phyloP scores from a whole-genome alignment of 371 early-diverging fungal genomes.

The Blastocladiella emersonii region DNA sequence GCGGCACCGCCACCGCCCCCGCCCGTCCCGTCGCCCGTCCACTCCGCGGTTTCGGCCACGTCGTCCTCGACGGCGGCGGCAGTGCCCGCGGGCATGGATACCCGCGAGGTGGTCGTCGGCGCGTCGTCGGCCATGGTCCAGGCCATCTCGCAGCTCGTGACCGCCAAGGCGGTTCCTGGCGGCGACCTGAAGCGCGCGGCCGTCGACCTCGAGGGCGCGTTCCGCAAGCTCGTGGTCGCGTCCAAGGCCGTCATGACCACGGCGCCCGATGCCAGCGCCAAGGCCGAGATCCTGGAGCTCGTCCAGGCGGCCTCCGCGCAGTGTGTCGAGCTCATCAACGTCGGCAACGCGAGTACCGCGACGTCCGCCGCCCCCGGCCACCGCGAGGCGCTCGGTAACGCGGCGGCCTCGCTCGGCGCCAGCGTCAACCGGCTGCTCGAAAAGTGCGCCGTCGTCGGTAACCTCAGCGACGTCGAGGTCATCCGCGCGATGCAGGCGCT shows the following conservation, averaged over 20 bases:
- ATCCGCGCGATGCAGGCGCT: background rate
- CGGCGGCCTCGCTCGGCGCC: background rate
- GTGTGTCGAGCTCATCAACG: background rate
- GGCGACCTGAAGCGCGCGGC: background rate
- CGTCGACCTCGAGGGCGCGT: background rate
- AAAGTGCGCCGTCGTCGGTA: background rate
- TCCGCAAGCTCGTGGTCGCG: background rate
- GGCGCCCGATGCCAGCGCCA: background rate
- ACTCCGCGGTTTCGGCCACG: background rate
- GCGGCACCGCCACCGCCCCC: background rate
- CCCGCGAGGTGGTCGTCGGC: background rate
- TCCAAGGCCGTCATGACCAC: background rate
- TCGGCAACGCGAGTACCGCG: background rate
- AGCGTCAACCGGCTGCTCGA: background rate
- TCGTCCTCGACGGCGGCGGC: too few species aligned
- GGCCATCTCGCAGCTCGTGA: background rate
- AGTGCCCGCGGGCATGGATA: background rate
- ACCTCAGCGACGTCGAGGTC: background rate
- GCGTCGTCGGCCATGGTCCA: background rate
- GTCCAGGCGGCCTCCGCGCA: background rate
- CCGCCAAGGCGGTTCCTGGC: background rate
- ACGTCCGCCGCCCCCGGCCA: background rate
- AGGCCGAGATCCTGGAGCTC: background rate
- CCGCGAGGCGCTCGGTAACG: background rate
- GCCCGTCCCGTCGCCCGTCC: too few species aligned